Evolutionary conservation across 306 rosid species (phyloP), one percentile per base, ranked within the genome.

Genomic region (Ziziphus jujuba): DNA sequence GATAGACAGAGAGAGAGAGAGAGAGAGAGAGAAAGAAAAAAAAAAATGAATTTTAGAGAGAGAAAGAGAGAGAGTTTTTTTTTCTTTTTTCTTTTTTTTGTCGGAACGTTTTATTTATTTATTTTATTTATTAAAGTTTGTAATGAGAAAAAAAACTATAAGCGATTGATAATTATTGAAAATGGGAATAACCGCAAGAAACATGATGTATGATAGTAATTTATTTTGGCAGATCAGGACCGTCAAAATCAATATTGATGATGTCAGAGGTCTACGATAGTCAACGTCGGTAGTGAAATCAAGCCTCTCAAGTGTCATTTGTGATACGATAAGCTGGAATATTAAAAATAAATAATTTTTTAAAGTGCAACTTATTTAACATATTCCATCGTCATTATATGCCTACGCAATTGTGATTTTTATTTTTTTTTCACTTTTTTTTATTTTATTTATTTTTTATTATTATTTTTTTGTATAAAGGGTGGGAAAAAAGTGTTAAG

Each of bases 321-420:
- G 71, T 71, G 82, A 8, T 38, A 2, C 70, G 52, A 36, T 5
- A 3, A 10, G n/a, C n/a, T n/a, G n/a, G n/a, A n/a, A n/a, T n/a
- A n/a, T n/a, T n/a, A n/a, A n/a, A n/a, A n/a, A n/a, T n/a, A n/a
- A 1, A 20, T 21, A 2, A 0, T 64, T 66, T 23, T 75, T 72
- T 62, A 72, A 65, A 28, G 74, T 71, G 70, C 81, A 77, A 72
- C 75, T 77, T 65, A 36, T 50, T 56, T 22, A 58, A 63, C 28
- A 57, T 62, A 54, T 56, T 67, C 64, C 73, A 65, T 44, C 60
- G 53, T 68, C 74, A 59, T 17, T 0, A 65, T 68, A 61, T 36
- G 70, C 28, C 48, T 72, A 68, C 58, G 53, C 69, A 71, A 67
- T 52, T 71, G 68, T 51, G 73, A 25, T 38, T 15, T 66, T 38